These are phyloP conservation scores for Vanrija sp. DNA, from an alignment of 1,284 basidiomycete species.

Conservation along the genomic window DNA sequence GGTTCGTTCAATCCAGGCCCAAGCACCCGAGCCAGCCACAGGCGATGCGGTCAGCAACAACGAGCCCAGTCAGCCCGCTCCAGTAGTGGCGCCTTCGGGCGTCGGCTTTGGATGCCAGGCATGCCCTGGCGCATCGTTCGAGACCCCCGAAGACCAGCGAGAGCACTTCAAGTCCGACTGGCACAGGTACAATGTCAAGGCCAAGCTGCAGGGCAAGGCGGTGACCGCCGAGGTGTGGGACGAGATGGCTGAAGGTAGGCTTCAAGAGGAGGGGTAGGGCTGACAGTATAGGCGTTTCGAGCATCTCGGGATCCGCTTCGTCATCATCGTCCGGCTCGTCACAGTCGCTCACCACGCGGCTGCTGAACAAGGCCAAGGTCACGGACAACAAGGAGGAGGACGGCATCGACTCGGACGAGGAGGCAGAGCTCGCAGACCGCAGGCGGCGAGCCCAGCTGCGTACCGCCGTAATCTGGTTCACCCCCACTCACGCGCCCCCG, in stretches of 20 bases:
- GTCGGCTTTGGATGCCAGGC: constrained; percentile 62
- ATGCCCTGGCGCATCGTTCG: constrained; percentile 67
- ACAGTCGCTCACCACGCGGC: constrained; percentile 53
- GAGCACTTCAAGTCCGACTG: constrained; percentile 90
- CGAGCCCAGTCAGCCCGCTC: too few relatives aligned
- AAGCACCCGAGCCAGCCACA: not conserved
- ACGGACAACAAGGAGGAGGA: constrained; percentile 15
- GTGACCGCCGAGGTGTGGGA: constrained; percentile 70
- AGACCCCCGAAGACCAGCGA: constrained; percentile 75
- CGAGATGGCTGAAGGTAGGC: constrained; percentile 71
- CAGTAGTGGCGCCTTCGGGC: constrained; percentile 16
- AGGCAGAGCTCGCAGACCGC: constrained; percentile 44
- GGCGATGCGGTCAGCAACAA: not conserved
- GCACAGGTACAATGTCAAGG: constrained; percentile 96
- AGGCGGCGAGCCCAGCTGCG: constrained; percentile 55
- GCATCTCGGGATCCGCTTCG: constrained; percentile 81
- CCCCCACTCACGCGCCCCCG: constrained; percentile 51
- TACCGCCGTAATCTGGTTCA: constrained; percentile 86
- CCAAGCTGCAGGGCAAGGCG: constrained; percentile 59
- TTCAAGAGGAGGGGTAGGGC: not conserved
- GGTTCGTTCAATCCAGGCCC: constrained; percentile 52
- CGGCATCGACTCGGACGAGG: constrained; percentile 37
- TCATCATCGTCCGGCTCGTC: constrained; percentile 56
- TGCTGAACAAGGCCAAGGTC: constrained; percentile 58
- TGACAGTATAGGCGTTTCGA: constrained; percentile 64